Percentiles rank a stretch among this genome's conserved stretches.
Evolutionary conservation across 2,329 filamentous ascomycete species (phyloP).

Genomic region (Diplodia scrobiculata): DNA sequence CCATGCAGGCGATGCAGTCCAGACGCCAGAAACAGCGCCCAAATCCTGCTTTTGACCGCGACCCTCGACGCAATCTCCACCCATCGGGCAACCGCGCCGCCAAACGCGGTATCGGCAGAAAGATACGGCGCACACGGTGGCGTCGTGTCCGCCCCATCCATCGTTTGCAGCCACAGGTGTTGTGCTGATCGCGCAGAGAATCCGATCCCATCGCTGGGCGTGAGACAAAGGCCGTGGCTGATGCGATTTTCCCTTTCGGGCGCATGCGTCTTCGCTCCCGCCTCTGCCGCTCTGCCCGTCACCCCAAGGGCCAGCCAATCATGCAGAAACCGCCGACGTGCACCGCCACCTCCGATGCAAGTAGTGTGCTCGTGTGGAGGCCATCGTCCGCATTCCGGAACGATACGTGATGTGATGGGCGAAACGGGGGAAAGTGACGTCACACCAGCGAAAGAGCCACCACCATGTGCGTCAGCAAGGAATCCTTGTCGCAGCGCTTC

Average conservation of each 20-base stretch:
- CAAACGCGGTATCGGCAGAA: neutral
- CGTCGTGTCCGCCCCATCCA: neutral
- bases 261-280: neutral
- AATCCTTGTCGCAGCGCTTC: slow-evolving; percentile 9
- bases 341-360: neutral
- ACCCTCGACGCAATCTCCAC: slow-evolving; percentile 15
- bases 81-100: slow-evolving; percentile 9
- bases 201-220: neutral
- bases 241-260: neutral
- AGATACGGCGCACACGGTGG: neutral
- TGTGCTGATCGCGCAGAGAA: neutral
- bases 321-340: neutral
- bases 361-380: neutral
- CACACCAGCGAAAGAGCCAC: neutral
- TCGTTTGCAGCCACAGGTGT: slow-evolving; percentile 1
- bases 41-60: slow-evolving; percentile 20
- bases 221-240: neutral
- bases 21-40: slow-evolving; percentile 1
- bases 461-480: neutral
- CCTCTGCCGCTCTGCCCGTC: neutral
- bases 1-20: slow-evolving; percentile 9
- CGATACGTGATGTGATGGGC: neutral
- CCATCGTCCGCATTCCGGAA: slow-evolving; percentile 9
- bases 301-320: neutral
- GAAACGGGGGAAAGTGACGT: neutral